A percentile compares a stretch with the other conserved stretches of the same genome.
phyloP scores from a whole-genome alignment of 192 early-diverging fungal genomes.

The Borealophlyctis nickersoniae region DNA sequence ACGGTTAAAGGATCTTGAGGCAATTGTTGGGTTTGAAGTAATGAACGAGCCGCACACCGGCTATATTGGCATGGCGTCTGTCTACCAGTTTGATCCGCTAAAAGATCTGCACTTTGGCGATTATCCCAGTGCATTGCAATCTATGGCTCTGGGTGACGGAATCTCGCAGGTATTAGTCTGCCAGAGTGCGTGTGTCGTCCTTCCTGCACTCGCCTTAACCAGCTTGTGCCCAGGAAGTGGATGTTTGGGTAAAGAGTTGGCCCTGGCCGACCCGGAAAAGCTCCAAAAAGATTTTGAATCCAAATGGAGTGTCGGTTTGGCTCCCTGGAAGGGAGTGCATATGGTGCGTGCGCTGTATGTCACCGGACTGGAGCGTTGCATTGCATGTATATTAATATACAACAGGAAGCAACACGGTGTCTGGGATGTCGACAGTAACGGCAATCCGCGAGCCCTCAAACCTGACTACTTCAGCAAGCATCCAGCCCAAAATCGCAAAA shows the following conservation, averaged over 20 bases:
- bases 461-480: constrained; percentile 68
- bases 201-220: no score
- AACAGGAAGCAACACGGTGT: constrained; percentile 69
- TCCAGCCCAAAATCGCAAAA: constrained; percentile 48
- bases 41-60: constrained; percentile 76
- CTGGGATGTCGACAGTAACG: constrained; percentile 56
- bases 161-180: constrained; percentile 53
- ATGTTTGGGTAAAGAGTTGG: constrained; percentile 74
- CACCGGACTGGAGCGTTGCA: neutral
- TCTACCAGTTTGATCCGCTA: constrained; percentile 62
- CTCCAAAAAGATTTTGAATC: constrained; percentile 55
- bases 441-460: constrained; percentile 48
- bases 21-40: constrained; percentile 76
- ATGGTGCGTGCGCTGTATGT: constrained; percentile 44
- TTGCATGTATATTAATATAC: no score
- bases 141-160: constrained; percentile 73
- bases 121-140: constrained; percentile 67
- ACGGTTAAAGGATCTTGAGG: constrained; percentile 59
- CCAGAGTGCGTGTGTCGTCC: no score
- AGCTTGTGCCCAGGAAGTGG: constrained; percentile 50
- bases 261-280: constrained; percentile 65
- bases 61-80: constrained; percentile 65
- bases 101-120: constrained; percentile 69
- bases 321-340: constrained; percentile 59
- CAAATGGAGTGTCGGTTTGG: constrained; percentile 59